Conservation (phyloP, 371 early-diverging fungal species). For the Zopfochytrium polystomum region DNA sequence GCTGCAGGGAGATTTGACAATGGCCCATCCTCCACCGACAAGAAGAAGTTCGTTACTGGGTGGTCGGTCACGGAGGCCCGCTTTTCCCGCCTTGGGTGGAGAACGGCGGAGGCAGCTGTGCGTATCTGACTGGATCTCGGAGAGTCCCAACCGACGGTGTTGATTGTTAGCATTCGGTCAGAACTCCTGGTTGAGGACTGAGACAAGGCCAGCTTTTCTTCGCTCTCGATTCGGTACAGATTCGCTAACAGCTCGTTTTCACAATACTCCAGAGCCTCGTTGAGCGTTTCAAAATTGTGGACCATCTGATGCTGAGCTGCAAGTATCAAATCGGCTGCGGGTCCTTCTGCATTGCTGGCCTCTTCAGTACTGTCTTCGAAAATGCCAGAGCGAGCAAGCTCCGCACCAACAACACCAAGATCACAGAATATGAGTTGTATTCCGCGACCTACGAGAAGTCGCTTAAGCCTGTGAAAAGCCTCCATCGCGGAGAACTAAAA, state of each 20-base stretch:
- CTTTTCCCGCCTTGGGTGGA: not conserved
- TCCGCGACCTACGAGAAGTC: constrained; percentile 62
- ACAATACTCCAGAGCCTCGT: constrained; percentile 91
- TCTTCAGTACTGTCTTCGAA: constrained; percentile 45
- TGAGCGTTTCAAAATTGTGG: constrained; percentile 72
- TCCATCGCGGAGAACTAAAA: constrained; percentile 81
- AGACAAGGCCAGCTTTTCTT: constrained; percentile 5
- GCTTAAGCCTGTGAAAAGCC: constrained; percentile 84
- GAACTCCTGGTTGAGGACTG: not conserved
- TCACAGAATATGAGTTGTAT: constrained; percentile 87
- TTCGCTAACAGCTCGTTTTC: constrained; percentile 80
- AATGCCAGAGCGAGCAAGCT: constrained; percentile 72
- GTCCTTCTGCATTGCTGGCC: constrained; percentile 17
- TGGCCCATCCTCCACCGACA: no score
- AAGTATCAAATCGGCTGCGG: no score
- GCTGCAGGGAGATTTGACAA: not conserved
- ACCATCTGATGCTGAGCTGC: no score
- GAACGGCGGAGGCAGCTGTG: not conserved
- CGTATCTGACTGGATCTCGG: not conserved
- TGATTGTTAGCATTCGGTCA: not conserved
- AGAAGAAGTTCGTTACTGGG: no score
- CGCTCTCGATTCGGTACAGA: constrained; percentile 49
- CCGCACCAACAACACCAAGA: constrained; percentile 60
- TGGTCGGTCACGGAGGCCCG: no score
- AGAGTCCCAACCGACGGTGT: not conserved